Conservation (phyloP, 306 rosid species). For the Vigna unguiculata region DNA sequence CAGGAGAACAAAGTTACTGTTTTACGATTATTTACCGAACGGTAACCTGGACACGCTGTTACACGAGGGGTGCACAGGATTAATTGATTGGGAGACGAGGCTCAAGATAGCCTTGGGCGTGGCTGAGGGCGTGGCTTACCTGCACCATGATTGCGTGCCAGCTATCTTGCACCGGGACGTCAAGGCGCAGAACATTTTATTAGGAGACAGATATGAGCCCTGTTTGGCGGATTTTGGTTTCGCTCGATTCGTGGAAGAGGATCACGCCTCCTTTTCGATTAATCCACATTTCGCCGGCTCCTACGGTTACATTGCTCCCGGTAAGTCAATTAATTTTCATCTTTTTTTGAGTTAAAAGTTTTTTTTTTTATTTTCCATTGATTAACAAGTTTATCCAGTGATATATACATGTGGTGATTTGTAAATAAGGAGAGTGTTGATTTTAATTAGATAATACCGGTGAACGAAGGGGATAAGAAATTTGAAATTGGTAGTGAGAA, state of each 20-base stretch:
- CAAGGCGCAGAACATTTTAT: constrained; percentile 74
- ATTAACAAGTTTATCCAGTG: background rate
- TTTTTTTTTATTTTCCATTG: background rate
- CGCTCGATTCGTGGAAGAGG: constrained; percentile 81
- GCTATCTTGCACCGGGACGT: constrained; percentile 97
- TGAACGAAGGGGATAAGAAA: background rate
- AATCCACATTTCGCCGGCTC: constrained; percentile 91
- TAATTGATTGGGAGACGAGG: constrained; percentile 87
- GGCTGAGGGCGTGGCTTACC: constrained; percentile 85
- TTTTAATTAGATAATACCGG: background rate
- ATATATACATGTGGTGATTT: background rate
- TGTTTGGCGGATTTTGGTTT: constrained; percentile 96
- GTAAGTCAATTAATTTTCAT: constrained; percentile 44
- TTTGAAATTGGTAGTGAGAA: constrained; percentile 11
- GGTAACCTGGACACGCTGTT: constrained; percentile 70
- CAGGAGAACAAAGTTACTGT: constrained; percentile 69
- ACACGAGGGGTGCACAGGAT: constrained; percentile 76
- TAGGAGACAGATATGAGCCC: constrained; percentile 76
- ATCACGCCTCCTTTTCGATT: constrained; percentile 61
- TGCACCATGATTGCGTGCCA: constrained; percentile 92
- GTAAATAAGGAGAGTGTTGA: background rate
- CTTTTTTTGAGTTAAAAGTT: background rate
- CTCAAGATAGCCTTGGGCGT: constrained; percentile 86
- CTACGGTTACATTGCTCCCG: constrained; percentile 96
- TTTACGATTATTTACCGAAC: constrained; percentile 72